phyloP scores from a whole-genome alignment of 805 yeast species.

The Candida ipomoeae region DNA sequence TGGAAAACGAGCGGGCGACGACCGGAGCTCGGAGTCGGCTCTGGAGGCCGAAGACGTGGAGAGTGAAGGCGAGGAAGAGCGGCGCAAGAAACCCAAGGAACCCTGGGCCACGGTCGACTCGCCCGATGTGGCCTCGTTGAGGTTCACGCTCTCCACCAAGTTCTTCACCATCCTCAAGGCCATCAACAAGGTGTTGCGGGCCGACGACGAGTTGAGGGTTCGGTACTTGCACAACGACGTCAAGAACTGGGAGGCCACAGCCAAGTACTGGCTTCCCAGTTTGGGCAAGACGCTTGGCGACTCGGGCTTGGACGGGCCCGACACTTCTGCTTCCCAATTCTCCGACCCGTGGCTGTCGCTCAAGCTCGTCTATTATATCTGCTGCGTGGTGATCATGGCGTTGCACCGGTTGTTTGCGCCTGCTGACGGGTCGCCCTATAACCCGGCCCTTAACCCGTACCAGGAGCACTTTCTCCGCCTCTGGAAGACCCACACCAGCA shows the following conservation, averaged over 20 bases:
- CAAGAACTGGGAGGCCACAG: conserved; percentile 22
- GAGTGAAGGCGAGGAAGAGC: conserved; percentile 1
- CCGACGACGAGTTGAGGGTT: conserved; percentile 40
- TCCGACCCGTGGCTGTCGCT: conserved; percentile 11
- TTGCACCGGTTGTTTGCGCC: conserved; percentile 31
- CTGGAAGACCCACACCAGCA: conserved; percentile 65
- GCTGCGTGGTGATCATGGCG: conserved; percentile 30
- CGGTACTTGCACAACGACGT: conserved; percentile 39
- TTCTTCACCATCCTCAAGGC: conserved; percentile 36
- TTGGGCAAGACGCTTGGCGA: conserved; percentile 3
- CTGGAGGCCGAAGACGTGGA: neutral
- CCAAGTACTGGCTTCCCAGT: conserved; percentile 27
- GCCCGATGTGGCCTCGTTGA: conserved; percentile 25
- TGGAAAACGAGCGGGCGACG: neutral
- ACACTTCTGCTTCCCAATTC: conserved; percentile 16
- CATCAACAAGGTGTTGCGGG: conserved; percentile 33
- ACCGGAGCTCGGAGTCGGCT: neutral
- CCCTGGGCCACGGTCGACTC: conserved; percentile 10
- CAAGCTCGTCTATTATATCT: conserved; percentile 27
- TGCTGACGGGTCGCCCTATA: conserved; percentile 23
- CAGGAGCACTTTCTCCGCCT: conserved; percentile 50
- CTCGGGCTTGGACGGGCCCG: conserved; percentile 4
- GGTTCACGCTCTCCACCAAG: conserved; percentile 32
- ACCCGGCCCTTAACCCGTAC: conserved; percentile 58
- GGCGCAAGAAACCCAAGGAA: neutral